Base-by-base conservation (phyloP, 1,284 basidiomycete species). In the Tilletia walkeri region DNA sequence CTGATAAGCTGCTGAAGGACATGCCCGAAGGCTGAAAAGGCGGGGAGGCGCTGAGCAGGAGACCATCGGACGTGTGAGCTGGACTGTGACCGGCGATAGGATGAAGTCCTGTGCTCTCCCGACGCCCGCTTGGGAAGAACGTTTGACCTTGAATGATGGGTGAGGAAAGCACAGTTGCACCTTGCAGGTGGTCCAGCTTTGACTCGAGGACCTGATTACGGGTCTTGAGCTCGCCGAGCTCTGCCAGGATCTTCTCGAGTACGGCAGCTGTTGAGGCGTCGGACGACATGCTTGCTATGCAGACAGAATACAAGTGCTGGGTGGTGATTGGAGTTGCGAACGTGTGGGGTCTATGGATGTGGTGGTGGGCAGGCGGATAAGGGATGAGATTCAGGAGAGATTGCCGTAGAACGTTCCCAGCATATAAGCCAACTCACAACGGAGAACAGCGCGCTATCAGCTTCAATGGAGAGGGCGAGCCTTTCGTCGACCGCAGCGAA, bases 131-230 rank as follows among this genome's bases (percentile, higher is more conserved):
- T 18, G 65, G 24, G 14, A 34, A 49, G 38, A 16, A 16, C 14
- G 18, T 20, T 5, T 49, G 41, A 3, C 47, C 45, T 3, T 49
- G 20, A 49, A 66, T 34, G 39, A 74, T 74, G 2, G 76, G 75
- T 20, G 76, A 78, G 39, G 75, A 69, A 0, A 78, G 59, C 0
- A 74, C 72, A 2, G 77, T 69, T 61, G 75, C 71, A 47, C 75
- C 74, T 36, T 79, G 75, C 30, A 80, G 67, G 18, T 71, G 65
- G 49, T 79, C 76, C 12, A 78, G 69, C 69, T 81, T 81, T 12
- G 76, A 72, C 67, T 81, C 80, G 24, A 81, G 73, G 38, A 77
- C 76, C 30, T 74, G 74, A 67, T 81, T 81, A 53, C 72, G 72
- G 66, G 75, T 63, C 61, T 74, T 79, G 71, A 81, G 77, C 68